A percentile compares a stretch with the other conserved stretches of the same genome.
These are phyloP conservation scores for Onygena corvina DNA, from an alignment of 2,329 filamentous ascomycete species.

Conservation along the genomic window DNA sequence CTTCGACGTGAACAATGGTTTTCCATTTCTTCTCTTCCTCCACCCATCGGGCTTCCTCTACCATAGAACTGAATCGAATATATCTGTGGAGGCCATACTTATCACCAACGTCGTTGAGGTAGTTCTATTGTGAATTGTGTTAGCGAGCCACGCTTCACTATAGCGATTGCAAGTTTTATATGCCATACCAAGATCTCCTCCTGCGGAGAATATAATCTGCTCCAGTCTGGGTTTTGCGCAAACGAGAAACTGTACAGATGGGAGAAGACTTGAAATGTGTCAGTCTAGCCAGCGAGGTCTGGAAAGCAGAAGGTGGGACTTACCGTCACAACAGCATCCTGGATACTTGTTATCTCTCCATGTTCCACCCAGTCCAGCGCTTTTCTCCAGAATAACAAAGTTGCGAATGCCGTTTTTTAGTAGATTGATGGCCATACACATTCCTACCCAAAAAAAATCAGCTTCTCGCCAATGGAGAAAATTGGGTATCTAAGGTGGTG, in stretches of 20 bases:
- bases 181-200: constrained; percentile 44
- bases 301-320: constrained; percentile 5
- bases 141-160: not conserved
- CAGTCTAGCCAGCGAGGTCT: not conserved
- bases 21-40: constrained; percentile 42
- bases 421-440: constrained; percentile 47
- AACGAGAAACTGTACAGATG: constrained; percentile 50
- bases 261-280: constrained; percentile 34
- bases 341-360: constrained; percentile 48
- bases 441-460: constrained; percentile 25
- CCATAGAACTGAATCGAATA: constrained; percentile 46
- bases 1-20: constrained; percentile 37
- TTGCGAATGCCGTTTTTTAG: constrained; percentile 40
- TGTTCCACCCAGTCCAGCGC: constrained; percentile 42
- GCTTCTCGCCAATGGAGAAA: too few relatives aligned
- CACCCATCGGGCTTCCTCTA: constrained; percentile 45
- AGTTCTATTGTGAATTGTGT: constrained; percentile 26
- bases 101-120: constrained; percentile 42
- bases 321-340: constrained; percentile 44
- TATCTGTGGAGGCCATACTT: constrained; percentile 45
- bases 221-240: constrained; percentile 48
- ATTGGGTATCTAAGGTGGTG: not conserved
- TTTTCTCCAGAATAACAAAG: constrained; percentile 48
- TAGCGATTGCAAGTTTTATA: not conserved
- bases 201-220: constrained; percentile 46